Evolutionary conservation across 441 rosid genomes (phyloP).

Genomic region (Theobroma grandiflorum): DNA sequence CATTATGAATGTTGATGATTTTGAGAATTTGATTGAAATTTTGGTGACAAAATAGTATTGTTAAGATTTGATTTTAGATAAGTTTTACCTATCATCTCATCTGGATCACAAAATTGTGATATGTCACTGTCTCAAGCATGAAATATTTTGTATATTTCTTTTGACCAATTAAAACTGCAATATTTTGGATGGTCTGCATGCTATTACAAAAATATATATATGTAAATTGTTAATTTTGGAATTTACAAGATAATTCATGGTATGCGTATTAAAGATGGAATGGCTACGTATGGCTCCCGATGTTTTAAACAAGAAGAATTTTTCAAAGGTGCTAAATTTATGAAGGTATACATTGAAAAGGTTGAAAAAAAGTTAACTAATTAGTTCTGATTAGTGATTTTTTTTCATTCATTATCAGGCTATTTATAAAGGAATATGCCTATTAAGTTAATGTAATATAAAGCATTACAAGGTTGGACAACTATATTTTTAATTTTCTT

Average conservation of each 20-base stretch:
- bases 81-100: no score
- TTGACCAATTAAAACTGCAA: no score
- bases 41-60: constrained; percentile 27
- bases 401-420: constrained; percentile 18
- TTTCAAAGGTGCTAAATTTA: constrained; percentile 81
- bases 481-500: neutral
- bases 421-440: neutral
- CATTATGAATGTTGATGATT: neutral
- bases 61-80: no score
- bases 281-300: constrained; percentile 87
- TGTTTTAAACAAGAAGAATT: constrained; percentile 78
- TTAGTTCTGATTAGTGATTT: neutral
- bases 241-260: constrained; percentile 93
- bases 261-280: constrained; percentile 87
- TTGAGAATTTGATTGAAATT: constrained; percentile 22
- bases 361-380: constrained; percentile 19
- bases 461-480: neutral
- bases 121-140: no score
- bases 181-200: no score
- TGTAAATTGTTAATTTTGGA: constrained; percentile 3
- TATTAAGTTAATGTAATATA: neutral
- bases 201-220: no score
- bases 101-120: no score
- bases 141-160: no score
- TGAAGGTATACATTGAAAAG: constrained; percentile 60